Percentiles rank a stretch among this genome's conserved stretches.
These are phyloP conservation scores for Myriosclerotinia curreyana DNA, from an alignment of 2,329 filamentous ascomycete genomes.

Conservation along the genomic window DNA sequence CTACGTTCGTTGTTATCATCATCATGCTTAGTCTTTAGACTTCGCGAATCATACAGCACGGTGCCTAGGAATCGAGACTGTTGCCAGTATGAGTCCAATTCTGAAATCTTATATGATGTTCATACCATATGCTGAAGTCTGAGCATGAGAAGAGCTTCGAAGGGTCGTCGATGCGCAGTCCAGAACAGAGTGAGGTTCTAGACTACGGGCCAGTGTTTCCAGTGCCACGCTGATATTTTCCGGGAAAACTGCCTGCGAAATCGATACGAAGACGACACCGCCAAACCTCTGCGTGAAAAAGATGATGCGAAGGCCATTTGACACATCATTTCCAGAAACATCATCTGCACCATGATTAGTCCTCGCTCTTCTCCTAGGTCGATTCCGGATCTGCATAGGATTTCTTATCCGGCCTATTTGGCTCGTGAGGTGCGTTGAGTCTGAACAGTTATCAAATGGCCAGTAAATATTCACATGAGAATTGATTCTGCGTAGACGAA, in stretches of 20 bases:
- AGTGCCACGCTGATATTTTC: not conserved
- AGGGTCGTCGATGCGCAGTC: not conserved
- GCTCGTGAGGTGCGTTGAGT: slow-evolving; percentile 27
- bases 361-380: slow-evolving; percentile 33
- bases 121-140: not conserved
- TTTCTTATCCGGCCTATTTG: slow-evolving; percentile 40
- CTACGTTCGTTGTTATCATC: not conserved
- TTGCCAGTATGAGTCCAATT: not conserved
- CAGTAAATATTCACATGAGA: slow-evolving; percentile 40
- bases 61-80: not conserved
- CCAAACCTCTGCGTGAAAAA: slow-evolving; percentile 34
- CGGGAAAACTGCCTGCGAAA: slow-evolving; percentile 36
- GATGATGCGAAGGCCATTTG: slow-evolving; percentile 32
- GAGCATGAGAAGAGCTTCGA: not conserved
- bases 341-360: slow-evolving; percentile 32
- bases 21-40: not conserved
- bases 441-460: slow-evolving; percentile 41
- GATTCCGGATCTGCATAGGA: slow-evolving; percentile 32
- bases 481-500: slow-evolving; percentile 44
- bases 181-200: not conserved
- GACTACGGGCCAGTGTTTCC: not conserved
- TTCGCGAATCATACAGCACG: not conserved
- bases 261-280: slow-evolving; percentile 32
- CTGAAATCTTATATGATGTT: not conserved
- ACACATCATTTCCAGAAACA: slow-evolving; percentile 32